Percentiles rank a stretch among this genome's conserved stretches.
These are phyloP conservation scores for Daldinia concentrica DNA, from an alignment of 495 filamentous ascomycete genomes.

Conservation along the genomic window DNA sequence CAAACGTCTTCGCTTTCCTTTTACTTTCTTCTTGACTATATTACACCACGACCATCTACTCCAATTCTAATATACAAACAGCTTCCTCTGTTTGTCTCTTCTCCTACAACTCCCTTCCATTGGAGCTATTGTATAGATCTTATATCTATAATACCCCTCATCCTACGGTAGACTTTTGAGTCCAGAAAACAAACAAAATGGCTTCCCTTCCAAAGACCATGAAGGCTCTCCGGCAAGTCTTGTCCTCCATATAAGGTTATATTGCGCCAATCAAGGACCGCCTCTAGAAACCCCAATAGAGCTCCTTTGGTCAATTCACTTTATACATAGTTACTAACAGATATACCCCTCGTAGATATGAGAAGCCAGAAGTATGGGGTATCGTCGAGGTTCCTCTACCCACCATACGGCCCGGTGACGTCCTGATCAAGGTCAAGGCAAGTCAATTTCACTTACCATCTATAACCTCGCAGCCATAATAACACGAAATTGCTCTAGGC, in stretches of 20 bases:
- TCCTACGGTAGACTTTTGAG: slow-evolving; percentile 7
- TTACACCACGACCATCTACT: slow-evolving; percentile 4
- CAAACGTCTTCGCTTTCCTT: slow-evolving; percentile 15
- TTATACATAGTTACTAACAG: slow-evolving; percentile 19
- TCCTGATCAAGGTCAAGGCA: slow-evolving; percentile 68
- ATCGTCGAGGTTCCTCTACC: slow-evolving; percentile 70
- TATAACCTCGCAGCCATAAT: slow-evolving; percentile 10
- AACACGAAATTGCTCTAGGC: slow-evolving; percentile 48
- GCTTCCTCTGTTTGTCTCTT: slow-evolving; percentile 3
- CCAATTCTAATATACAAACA: slow-evolving; percentile 7
- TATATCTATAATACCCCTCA: slow-evolving; percentile 25
- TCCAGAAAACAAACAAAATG: slow-evolving; percentile 34
- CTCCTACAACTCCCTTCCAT: neutral
- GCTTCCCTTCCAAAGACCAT: slow-evolving; percentile 63
- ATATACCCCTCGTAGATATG: slow-evolving; percentile 58
- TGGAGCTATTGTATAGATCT: slow-evolving; percentile 7
- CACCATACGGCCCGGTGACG: slow-evolving; percentile 65
- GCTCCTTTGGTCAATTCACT: neutral
- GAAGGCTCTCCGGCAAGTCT: slow-evolving; percentile 66
- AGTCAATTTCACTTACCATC: slow-evolving; percentile 11
- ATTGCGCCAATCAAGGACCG: neutral
- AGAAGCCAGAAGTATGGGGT: slow-evolving; percentile 66
- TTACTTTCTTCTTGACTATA: slow-evolving; percentile 19
- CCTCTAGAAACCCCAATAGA: neutral
- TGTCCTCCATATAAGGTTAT: slow-evolving; percentile 5